Evolutionary conservation across 2,329 filamentous ascomycete genomes (phyloP), one percentile per base, ranked within the genome.

Genomic region (Alternaria viburni): DNA sequence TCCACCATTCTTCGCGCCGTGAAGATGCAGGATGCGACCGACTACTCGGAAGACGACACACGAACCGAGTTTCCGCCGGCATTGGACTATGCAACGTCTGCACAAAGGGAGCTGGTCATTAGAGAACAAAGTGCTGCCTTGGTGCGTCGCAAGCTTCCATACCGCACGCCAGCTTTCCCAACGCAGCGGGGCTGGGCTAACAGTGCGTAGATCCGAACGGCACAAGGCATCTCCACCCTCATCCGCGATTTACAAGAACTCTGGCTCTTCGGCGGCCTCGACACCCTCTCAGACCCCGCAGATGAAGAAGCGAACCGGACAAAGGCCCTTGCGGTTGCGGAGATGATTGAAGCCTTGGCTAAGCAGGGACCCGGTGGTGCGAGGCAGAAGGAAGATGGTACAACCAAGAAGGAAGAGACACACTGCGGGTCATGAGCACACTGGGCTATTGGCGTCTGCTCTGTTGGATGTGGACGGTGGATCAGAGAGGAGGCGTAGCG

Each of bases 221-320:
- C 86, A 13, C 88, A 91, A 79, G 88, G 90, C 58, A 81, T 90
- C 11, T 83, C 89, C 61, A 83, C 84, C 12, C 76, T 91, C 13
- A 88, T 87, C 25, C 85, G 89, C 21, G 83, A 85, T 25, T 81
- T 91, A 79, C 90, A 91, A 73, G 89, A 91, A 73, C 82, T 88
- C 21, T 91, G 89, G 89, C 81, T 90, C 6, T 90, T 90, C 69
- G 89, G 89, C 4, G 86, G 87, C 61, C 81, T 91, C 46, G 84
- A 89, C 60, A 89, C 87, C 0, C 74, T 90, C 2, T 66, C 70
- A 28, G 70, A 77, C 30, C 64, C 69, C 7, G 66, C 66, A 21
- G 76, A 79, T n/a, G 70, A 74, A 62, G 71, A 66, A 25, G 57
- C 58, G 59, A 70, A 67, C 23, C 61, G 62, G 36, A 63, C 41